Evolutionary conservation across 495 filamentous ascomycete species (phyloP), one percentile per base, ranked within the genome.

Genomic region (Cladorrhinum samala): DNA sequence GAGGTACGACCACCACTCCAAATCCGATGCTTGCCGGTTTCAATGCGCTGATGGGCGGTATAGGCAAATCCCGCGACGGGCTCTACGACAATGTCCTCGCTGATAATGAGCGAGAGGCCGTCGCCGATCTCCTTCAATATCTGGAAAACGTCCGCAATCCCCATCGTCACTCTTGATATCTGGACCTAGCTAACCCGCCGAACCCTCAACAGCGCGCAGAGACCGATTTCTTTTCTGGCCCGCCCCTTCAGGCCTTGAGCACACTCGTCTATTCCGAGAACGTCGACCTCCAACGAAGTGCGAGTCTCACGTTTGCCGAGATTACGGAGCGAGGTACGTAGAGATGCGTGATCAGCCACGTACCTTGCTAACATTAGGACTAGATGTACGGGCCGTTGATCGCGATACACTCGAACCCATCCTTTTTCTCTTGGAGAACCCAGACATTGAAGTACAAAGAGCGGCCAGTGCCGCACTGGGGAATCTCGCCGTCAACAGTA

Each of bases 191-290:
- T 27, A 19, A 8, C 24, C 16, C 24, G n/a, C 63, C 64, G 52
- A 67, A 58, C 18, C 47, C 20, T 20, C 20, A 5, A 38, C 51
- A 97, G 92, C 84, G 91, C 63, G 83, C 83, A 49, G 94, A 97
- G 65, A 95, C 90, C 59, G 91, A 98, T 68, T 99, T 99, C 81
- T 99, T 99, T 73, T 83, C 87, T 20, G 93, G 93, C 69, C 90
- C 96, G 63, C 93, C 93, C n/a, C 83, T 99, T 54, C 86, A 85
- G 68, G 92, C 93, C 37, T 74, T 99, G 41, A 95, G 87, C 73
- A 97, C 91, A 3, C 78, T 99, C 2, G 93, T 99, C 27, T 97
- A 95, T 67, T 97, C 94, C 39, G 91, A 97, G 63, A 99, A 99
- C 76, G 89, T 99, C 66, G 94, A 99, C 61, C 81, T 99, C 43